These are phyloP conservation scores for Trichoderma polysporum DNA, from an alignment of 2,329 filamentous ascomycete genomes.

Conservation along the genomic window DNA sequence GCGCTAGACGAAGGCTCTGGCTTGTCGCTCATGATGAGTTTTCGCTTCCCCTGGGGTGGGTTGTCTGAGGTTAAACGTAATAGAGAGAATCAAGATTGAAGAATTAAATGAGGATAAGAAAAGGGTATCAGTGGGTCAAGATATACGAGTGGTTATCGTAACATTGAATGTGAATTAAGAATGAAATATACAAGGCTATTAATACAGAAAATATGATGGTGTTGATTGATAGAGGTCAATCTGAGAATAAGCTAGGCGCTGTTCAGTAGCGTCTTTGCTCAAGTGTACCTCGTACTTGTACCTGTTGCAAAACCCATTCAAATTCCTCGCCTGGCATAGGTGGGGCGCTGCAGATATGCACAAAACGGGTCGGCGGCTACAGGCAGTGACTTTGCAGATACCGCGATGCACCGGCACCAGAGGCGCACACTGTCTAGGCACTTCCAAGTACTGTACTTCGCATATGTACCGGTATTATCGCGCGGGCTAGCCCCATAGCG, in stretches of 20 bases:
- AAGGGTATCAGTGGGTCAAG: not conserved
- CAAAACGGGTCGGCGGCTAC: constrained; percentile 21
- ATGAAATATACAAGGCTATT: not conserved
- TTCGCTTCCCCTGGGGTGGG: no score
- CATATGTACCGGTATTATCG: not conserved
- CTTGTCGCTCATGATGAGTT: constrained; percentile 4
- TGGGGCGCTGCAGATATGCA: constrained; percentile 16
- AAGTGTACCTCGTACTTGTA: not conserved
- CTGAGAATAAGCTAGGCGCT: not conserved
- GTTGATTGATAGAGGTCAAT: not conserved
- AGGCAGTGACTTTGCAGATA: not conserved
- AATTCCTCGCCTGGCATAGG: constrained; percentile 10
- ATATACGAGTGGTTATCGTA: not conserved
- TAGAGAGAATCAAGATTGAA: not conserved
- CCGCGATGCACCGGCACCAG: not conserved
- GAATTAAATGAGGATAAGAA: not conserved
- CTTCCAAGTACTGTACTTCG: not conserved
- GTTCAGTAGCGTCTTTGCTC: no score
- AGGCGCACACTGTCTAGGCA: not conserved
- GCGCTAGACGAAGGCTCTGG: not conserved
- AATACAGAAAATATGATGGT: not conserved
- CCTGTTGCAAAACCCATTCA: not conserved
- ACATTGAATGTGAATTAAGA: not conserved
- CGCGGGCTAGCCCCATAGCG: constrained; percentile 25
- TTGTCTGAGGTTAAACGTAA: not conserved